A percentile compares a stretch with the other conserved stretches of the same genome.
phyloP scores from a whole-genome alignment of 352 stramenopile species.

The Lagenidium giganteum region DNA sequence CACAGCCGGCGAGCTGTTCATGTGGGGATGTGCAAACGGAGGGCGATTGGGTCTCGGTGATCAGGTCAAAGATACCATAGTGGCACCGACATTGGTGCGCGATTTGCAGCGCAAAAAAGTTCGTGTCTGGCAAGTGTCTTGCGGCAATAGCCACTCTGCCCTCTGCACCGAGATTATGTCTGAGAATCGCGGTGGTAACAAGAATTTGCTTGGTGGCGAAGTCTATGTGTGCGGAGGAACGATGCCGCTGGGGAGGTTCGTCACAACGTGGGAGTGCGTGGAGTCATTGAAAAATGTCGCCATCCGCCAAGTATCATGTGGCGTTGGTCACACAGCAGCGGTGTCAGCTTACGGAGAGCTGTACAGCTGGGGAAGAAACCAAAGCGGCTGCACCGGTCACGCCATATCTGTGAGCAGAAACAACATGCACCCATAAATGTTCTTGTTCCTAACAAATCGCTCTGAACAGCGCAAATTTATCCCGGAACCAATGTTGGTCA shows the following conservation, averaged over 20 bases:
- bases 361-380: slow-evolving; percentile 91
- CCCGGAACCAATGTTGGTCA: slow-evolving; percentile 62
- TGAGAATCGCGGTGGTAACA: slow-evolving; percentile 45
- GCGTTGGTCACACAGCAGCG: slow-evolving; percentile 84
- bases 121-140: slow-evolving; percentile 74
- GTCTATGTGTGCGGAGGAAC: slow-evolving; percentile 87
- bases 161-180: slow-evolving; percentile 68
- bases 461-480: slow-evolving; percentile 53
- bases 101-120: slow-evolving; percentile 52
- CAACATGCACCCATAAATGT: too few species aligned
- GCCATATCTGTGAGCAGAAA: slow-evolving; percentile 20
- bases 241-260: slow-evolving; percentile 71
- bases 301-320: slow-evolving; percentile 79
- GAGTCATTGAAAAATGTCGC: slow-evolving; percentile 38
- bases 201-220: slow-evolving; percentile 66
- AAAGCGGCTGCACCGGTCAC: slow-evolving; percentile 87
- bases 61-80: slow-evolving; percentile 53
- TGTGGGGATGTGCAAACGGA: slow-evolving; percentile 91
- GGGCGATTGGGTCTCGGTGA: slow-evolving; percentile 86
- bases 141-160: slow-evolving; percentile 74
- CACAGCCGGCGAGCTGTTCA: slow-evolving; percentile 68
- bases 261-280: slow-evolving; percentile 73
- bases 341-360: slow-evolving; percentile 88
- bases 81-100: slow-evolving; percentile 81
- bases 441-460: not conserved